Percentiles rank a stretch among this genome's conserved stretches.
Evolutionary conservation across 371 early-diverging fungal species (phyloP).

Genomic region (Mortierella sp.): DNA sequence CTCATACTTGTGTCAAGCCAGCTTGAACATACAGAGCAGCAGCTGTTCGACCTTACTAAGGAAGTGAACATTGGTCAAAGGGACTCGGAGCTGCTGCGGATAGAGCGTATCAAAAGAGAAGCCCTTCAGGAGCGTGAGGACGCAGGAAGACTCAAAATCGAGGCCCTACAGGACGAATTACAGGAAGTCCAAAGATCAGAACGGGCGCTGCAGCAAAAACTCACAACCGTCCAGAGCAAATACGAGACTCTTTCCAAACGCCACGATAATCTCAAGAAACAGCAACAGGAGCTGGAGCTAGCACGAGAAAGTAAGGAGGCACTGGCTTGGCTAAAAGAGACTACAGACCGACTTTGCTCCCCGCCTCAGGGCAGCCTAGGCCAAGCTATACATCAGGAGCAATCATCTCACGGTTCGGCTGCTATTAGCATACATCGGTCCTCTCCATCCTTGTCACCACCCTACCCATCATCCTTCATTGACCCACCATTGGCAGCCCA

Average conservation of each 20-base stretch:
- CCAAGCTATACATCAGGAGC: conserved; percentile 35
- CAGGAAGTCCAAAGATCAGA: conserved; percentile 48
- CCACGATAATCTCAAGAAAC: conserved; percentile 48
- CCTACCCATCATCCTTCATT: conserved; percentile 50
- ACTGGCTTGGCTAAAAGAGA: conserved; percentile 55
- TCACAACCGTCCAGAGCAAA: conserved; percentile 35
- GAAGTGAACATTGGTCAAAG: conserved; percentile 34
- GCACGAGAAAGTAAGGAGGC: conserved; percentile 56
- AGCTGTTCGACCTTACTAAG: conserved; percentile 37
- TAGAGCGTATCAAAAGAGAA: conserved; percentile 42
- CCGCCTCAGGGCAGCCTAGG: conserved; percentile 39
- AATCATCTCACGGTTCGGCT: conserved; percentile 25
- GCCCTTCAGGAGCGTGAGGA: conserved; percentile 52
- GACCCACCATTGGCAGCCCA: conserved; percentile 58
- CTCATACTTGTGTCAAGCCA: conserved; percentile 47
- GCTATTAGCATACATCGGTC: conserved; percentile 22
- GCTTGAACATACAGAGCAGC: conserved; percentile 52
- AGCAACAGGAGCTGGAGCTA: conserved; percentile 52
- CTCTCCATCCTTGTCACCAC: conserved; percentile 45
- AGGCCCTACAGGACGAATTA: conserved; percentile 44
- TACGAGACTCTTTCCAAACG: conserved; percentile 45
- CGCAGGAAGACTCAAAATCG: conserved; percentile 35
- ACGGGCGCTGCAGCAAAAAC: conserved; percentile 35
- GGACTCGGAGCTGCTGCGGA: conserved; percentile 39
- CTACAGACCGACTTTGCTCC: conserved; percentile 47